Base-by-base conservation (phyloP, 345 rosid genomes). In the Isatis tinctoria region DNA sequence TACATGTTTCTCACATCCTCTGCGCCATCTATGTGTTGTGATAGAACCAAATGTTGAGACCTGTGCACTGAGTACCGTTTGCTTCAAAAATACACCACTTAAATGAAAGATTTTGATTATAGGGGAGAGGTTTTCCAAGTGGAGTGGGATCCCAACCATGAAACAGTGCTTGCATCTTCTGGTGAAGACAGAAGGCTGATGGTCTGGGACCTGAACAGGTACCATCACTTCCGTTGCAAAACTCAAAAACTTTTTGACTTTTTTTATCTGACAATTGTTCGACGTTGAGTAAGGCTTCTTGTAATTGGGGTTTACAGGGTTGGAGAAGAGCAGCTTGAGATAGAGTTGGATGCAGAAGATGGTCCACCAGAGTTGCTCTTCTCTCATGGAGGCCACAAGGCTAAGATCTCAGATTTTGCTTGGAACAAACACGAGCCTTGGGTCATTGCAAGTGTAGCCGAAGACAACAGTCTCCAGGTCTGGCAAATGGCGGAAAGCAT, bases 141-240 rank as follows among this genome's bases (percentile, higher is more conserved):
- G 66, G 98, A 92, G 72, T 96, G 99, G 97, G 91, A 96, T 85
- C 98, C 99, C 26, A 87, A 90, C 81, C 94, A 95, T 45, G 98
- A 88, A 70, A 86, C 94, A 2, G 92, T 95, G 74, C 82, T 92
- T 28, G 99, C 97, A 53, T 95, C 99, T 77, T 87, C 94, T 8
- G 91, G 94, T 11, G 96, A 87, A 66, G 98, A 90, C 83, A 81
- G 98, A 83, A 92, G 99, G 72, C 58, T 95, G 73, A 92, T 86
- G 81, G 87, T 95, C 62, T 92, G 98, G 99, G 98, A 92, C 74
- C 87, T 95, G 13, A 90, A 80, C 83, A 92, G 99, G 97, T 95
- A 87, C 24, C 49, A 60, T 12, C 16, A 18, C 4, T 4, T 48
- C 8, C 17, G 28, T 39, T 26, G n/a, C 9, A 0, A 9, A 49